Conservation (phyloP, 352 stramenopile species). For the Phytophthora lateralis region DNA sequence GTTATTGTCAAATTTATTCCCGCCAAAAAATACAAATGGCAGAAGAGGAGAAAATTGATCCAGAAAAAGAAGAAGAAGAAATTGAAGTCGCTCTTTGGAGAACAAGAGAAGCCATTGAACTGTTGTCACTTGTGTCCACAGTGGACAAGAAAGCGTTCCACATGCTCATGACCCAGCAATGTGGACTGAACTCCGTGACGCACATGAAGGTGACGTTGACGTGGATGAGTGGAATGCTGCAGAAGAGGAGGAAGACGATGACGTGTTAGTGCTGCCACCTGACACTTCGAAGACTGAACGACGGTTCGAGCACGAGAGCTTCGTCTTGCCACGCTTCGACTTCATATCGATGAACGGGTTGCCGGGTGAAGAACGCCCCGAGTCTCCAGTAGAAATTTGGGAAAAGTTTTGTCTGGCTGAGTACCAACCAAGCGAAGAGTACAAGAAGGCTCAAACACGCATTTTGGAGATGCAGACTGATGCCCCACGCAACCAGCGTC, state of each 20-base stretch:
- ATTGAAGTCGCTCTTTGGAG: slow-evolving; percentile 4
- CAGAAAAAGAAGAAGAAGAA: slow-evolving; percentile 1
- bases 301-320: background rate
- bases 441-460: slow-evolving; percentile 6
- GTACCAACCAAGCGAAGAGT: slow-evolving; percentile 11
- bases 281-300: slow-evolving; percentile 8
- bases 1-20: background rate
- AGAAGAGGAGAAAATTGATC: slow-evolving; percentile 13
- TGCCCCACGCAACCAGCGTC: background rate
- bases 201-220: background rate
- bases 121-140: slow-evolving; percentile 17
- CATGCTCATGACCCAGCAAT: slow-evolving; percentile 22
- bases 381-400: slow-evolving; percentile 5
- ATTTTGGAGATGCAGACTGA: slow-evolving; percentile 15
- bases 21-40: slow-evolving; percentile 2
- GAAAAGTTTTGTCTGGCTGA: slow-evolving; percentile 14
- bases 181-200: background rate
- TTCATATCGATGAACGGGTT: slow-evolving; percentile 9
- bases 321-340: slow-evolving; percentile 16
- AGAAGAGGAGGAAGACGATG: slow-evolving; percentile 5
- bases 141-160: slow-evolving; percentile 21
- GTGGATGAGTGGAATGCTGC: background rate
- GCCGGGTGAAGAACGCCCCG: background rate
- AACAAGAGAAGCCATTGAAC: slow-evolving; percentile 18
- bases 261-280: slow-evolving; percentile 12